A percentile compares a stretch with the other conserved stretches of the same genome.
phyloP scores from a whole-genome alignment of 306 rosid species.

The Trifolium repens region DNA sequence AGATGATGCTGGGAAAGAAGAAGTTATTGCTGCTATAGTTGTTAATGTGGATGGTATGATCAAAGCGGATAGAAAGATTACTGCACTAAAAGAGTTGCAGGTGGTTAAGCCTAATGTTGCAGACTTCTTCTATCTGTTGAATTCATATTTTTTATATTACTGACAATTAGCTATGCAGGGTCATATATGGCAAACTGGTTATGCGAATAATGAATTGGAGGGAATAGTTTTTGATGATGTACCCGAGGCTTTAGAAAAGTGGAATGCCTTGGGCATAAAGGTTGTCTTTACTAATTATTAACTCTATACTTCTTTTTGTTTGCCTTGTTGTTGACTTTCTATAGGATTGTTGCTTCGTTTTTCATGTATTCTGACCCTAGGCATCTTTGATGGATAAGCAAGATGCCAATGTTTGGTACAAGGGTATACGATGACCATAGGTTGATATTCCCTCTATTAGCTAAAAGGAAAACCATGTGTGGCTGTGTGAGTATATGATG shows the following conservation, averaged over 20 bases:
- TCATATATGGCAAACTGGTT: constrained; percentile 94
- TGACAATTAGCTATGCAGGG: constrained; percentile 67
- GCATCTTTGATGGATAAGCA: constrained; percentile 33
- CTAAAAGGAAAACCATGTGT: constrained; percentile 2
- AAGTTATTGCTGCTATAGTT: constrained; percentile 78
- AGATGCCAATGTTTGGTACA: constrained; percentile 31
- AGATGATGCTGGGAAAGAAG: constrained; percentile 77
- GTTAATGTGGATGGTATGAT: constrained; percentile 89
- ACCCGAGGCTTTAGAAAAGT: constrained; percentile 85
- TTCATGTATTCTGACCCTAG: constrained; percentile 31
- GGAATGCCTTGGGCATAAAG: constrained; percentile 85
- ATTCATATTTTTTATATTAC: constrained; percentile 35
- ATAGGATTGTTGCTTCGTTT: not conserved
- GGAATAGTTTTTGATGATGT: constrained; percentile 90
- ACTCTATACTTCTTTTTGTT: constrained; percentile 15
- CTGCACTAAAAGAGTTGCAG: constrained; percentile 94
- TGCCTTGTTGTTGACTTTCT: constrained; percentile 31
- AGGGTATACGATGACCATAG: constrained; percentile 30
- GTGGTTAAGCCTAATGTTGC: constrained; percentile 49
- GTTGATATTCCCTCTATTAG: constrained; percentile 30
- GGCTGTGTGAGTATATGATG: constrained; percentile 28
- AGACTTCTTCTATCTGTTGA: constrained; percentile 13
- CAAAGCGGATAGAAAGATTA: constrained; percentile 92
- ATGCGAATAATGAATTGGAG: constrained; percentile 75
- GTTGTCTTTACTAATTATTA: constrained; percentile 47